Evolutionary conservation across 768 basidiomycete genomes (phyloP), one percentile per base, ranked within the genome.

Genomic region (Panaeolus papilionaceus): DNA sequence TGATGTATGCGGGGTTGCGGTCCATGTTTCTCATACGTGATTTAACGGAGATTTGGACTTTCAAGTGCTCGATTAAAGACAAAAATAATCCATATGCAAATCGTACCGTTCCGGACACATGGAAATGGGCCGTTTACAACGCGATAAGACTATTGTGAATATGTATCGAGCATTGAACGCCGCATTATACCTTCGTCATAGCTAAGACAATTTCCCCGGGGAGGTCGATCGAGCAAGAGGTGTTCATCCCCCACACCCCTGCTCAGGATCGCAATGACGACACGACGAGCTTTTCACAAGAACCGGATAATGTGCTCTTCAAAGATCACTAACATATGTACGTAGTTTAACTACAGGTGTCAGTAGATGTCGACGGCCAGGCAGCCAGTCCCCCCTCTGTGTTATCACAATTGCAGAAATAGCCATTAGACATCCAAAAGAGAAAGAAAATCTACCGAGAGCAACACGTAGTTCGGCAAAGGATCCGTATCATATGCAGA

Each of bases 11-110:
- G 54, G 54, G 54, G 54, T 58, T 33, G n/a, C 51, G 23, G 51
- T 5, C 18, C 28, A 54, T 33, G 26, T 23, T 33, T 58, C 26
- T 4, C 8, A 37, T n/a, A 0, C 1, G 26, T 58, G 54, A 37
- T 58, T 58, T 16, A 58, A 58, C 54, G 54, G 54, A 58, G 54
- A 58, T 58, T 33, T 58, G 28, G 54, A 58, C 26, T 58, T 58
- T 58, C 11, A 9, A 28, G 54, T 58, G 47, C 28, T 37, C 54
- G 26, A 58, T 58, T 28, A 9, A 23, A 28, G 54, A 33, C 33
- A 58, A 33, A 58, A 58, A 58, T 58, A 58, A 26, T 51, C 47
- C 20, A 51, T 51, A 20, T 28, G 26, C 28, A 58, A 28, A 58
- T 58, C 28, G 54, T 58, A 58, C 26, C 23, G 23, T 28, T 28